Conservation (phyloP, 495 filamentous ascomycete genomes). For the Tirmania nivea region DNA sequence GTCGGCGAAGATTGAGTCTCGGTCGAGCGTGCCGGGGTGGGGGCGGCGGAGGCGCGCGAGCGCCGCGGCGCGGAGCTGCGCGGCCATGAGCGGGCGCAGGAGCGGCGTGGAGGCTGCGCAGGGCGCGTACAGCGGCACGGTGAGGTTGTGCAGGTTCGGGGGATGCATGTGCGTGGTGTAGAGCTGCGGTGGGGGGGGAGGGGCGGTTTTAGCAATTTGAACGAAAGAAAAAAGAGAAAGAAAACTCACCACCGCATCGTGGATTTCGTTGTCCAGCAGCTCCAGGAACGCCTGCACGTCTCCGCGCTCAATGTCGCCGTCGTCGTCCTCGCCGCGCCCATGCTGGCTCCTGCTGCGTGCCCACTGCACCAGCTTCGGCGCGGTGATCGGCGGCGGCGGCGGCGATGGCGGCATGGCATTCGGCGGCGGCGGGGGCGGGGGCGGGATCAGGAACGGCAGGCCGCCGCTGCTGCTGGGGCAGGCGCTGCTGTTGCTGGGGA, state of each 20-base stretch:
- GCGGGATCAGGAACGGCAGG: conserved; percentile 67
- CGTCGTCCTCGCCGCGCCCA: too few relatives aligned
- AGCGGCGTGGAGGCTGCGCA: conserved; percentile 46
- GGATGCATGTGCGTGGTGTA: conserved; percentile 34
- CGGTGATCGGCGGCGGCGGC: conserved; percentile 31
- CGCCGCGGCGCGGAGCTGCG: conserved; percentile 37
- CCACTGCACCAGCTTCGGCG: conserved; percentile 49
- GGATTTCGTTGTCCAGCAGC: too few relatives aligned
- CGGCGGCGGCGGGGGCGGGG: conserved; percentile 18
- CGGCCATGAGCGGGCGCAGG: conserved; percentile 46
- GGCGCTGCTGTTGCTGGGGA: conserved; percentile 75
- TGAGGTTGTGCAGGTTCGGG: conserved; percentile 24
- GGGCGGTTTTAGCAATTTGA: too few relatives aligned
- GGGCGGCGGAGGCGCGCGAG: conserved; percentile 31
- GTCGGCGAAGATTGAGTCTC: conserved; percentile 39
- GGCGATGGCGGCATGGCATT: conserved; percentile 4
- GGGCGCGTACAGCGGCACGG: conserved; percentile 36
- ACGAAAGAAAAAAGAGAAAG: too few relatives aligned
- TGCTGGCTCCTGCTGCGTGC: conserved; percentile 20
- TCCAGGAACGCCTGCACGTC: too few relatives aligned
- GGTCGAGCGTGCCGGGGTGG: conserved; percentile 32
- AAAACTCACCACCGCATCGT: too few relatives aligned
- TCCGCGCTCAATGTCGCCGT: too few relatives aligned
- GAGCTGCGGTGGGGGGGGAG: conserved; percentile 32
- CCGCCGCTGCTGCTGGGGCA: conserved; percentile 48